Percentiles rank a stretch among this genome's conserved stretches.
phyloP scores from a whole-genome alignment of 75 land plant species.

The Sequoia sempervirens region DNA sequence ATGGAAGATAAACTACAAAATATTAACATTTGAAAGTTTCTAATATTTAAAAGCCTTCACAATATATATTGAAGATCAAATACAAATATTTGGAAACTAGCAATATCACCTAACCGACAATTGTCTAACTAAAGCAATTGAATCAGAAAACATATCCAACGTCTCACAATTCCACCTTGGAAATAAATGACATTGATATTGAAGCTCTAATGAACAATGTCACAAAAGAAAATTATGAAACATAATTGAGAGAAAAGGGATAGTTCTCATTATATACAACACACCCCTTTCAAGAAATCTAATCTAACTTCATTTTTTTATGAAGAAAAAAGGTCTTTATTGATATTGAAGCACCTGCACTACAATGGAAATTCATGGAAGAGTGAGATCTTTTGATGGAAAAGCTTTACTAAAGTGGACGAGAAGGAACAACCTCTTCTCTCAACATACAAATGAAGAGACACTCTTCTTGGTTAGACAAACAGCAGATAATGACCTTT shows the following conservation, averaged over 20 bases:
- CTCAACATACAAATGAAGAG: too few species aligned
- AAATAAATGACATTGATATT: not conserved
- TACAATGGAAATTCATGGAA: too few species aligned
- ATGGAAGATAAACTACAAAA: not conserved
- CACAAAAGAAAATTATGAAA: not conserved
- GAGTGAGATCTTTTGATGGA: too few species aligned
- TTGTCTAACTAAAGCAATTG: not conserved
- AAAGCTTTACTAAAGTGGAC: too few species aligned
- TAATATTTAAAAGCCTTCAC: not conserved
- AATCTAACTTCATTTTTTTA: not conserved
- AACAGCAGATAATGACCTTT: too few species aligned
- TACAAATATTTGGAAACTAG: not conserved
- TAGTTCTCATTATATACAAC: not conserved
- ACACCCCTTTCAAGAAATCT: not conserved
- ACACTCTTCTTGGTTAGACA: too few species aligned
- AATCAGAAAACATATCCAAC: not conserved
- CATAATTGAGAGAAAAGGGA: not conserved
- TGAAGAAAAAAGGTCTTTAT: not conserved
- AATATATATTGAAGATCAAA: not conserved
- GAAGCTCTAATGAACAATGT: not conserved
- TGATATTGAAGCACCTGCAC: too few species aligned
- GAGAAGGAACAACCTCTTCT: too few species aligned
- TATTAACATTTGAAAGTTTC: not conserved
- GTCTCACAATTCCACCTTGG: not conserved
- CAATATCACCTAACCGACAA: not conserved